A percentile compares a stretch with the other conserved stretches of the same genome.
Conservation (phyloP, 192 early-diverging fungal species). For the Backusella macrospora region DNA sequence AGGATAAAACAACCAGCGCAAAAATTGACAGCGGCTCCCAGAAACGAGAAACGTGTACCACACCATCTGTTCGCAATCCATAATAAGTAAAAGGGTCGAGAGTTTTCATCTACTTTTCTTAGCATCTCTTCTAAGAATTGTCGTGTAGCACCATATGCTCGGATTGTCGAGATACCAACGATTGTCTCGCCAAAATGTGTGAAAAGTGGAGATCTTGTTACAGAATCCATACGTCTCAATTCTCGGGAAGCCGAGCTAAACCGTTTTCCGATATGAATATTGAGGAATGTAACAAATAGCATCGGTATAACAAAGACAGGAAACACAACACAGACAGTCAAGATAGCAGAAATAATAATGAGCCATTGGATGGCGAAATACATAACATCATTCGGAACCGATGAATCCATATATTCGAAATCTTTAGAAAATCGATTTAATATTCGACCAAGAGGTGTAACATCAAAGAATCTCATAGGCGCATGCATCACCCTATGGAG, state of each 20-base stretch:
- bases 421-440: slow-evolving; percentile 91
- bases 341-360: slow-evolving; percentile 53
- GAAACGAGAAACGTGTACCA: slow-evolving; percentile 73
- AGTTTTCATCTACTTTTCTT: slow-evolving; percentile 52
- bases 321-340: slow-evolving; percentile 62
- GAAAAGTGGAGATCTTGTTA: slow-evolving; percentile 73
- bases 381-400: slow-evolving; percentile 51
- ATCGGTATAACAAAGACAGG: slow-evolving; percentile 63
- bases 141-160: slow-evolving; percentile 75
- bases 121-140: slow-evolving; percentile 63
- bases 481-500: slow-evolving; percentile 64
- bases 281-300: slow-evolving; percentile 42
- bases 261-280: slow-evolving; percentile 58
- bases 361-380: slow-evolving; percentile 52
- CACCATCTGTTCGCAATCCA: slow-evolving; percentile 89
- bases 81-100: slow-evolving; percentile 78
- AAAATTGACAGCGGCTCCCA: slow-evolving; percentile 72
- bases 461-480: slow-evolving; percentile 85
- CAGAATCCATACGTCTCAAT: slow-evolving; percentile 82
- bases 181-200: slow-evolving; percentile 77
- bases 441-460: slow-evolving; percentile 80
- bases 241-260: slow-evolving; percentile 70
- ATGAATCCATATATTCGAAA: slow-evolving; percentile 75
- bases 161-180: slow-evolving; percentile 76
- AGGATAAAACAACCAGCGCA: slow-evolving; percentile 68